A percentile compares a stretch with the other conserved stretches of the same genome.
These are phyloP conservation scores for Immersiella caudata DNA, from an alignment of 495 filamentous ascomycete species.

Conservation along the genomic window DNA sequence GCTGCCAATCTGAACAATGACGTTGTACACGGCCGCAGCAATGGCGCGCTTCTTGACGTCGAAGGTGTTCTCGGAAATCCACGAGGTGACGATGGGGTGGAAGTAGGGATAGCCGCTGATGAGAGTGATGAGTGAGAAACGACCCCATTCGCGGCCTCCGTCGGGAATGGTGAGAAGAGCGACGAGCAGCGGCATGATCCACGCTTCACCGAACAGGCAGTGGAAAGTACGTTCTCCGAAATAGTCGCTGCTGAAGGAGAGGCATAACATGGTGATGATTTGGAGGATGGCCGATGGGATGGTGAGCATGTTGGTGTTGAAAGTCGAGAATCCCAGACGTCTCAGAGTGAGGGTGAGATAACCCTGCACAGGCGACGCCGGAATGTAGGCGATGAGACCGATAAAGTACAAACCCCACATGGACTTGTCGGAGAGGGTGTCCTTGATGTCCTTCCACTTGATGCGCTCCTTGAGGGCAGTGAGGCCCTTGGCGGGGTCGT, in stretches of 20 bases:
- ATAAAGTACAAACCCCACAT: conserved; percentile 51
- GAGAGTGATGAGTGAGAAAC: conserved; percentile 46
- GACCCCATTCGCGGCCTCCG: conserved; percentile 43
- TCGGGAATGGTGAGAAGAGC: conserved; percentile 43
- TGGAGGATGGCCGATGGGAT: conserved; percentile 49
- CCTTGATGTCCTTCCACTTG: conserved; percentile 36
- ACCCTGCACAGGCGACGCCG: conserved; percentile 43
- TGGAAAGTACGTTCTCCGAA: conserved; percentile 51
- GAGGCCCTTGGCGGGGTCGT: conserved; percentile 61
- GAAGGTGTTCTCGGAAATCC: conserved; percentile 54
- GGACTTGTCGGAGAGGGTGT: conserved; percentile 31
- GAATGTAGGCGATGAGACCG: conserved; percentile 54
- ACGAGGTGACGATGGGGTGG: conserved; percentile 46
- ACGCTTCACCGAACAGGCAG: conserved; percentile 50
- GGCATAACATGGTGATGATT: conserved; percentile 47
- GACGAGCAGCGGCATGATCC: conserved; percentile 49
- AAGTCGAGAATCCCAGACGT: conserved; percentile 48
- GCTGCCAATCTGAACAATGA: conserved; percentile 63
- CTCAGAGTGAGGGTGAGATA: conserved; percentile 49
- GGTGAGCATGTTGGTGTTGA: conserved; percentile 51
- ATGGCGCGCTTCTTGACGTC: conserved; percentile 58
- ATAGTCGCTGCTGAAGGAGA: conserved; percentile 47
- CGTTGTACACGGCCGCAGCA: conserved; percentile 64
- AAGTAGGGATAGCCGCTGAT: conserved; percentile 47
- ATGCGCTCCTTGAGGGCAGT: conserved; percentile 37